These are phyloP conservation scores for Aphanomyces invadans DNA, from an alignment of 352 stramenopile species.

Conservation along the genomic window DNA sequence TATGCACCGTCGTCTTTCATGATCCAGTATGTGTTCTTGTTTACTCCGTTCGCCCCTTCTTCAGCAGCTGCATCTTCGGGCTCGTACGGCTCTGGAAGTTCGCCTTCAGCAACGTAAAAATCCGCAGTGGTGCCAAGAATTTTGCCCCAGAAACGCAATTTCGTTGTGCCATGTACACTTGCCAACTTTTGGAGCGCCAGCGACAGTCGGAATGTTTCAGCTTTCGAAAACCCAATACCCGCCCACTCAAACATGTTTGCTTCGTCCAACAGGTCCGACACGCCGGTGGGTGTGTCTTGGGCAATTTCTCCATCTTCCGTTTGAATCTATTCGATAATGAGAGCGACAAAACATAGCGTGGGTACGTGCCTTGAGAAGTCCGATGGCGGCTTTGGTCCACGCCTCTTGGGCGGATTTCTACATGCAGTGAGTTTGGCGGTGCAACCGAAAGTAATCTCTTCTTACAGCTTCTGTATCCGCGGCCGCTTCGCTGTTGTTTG, in stretches of 20 bases:
- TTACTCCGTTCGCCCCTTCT: slow-evolving; percentile 56
- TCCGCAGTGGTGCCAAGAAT: slow-evolving; percentile 59
- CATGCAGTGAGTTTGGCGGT: neutral
- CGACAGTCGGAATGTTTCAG: slow-evolving; percentile 65
- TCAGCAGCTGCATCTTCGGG: slow-evolving; percentile 63
- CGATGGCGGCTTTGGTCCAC: slow-evolving; percentile 55
- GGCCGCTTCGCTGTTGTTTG: slow-evolving; percentile 27
- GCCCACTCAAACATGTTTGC: slow-evolving; percentile 80
- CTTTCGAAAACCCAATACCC: slow-evolving; percentile 58
- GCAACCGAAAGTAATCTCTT: neutral
- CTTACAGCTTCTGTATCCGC: slow-evolving; percentile 51
- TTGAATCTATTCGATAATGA: slow-evolving; percentile 30
- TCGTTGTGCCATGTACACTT: slow-evolving; percentile 46
- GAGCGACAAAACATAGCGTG: neutral
- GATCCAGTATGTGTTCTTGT: slow-evolving; percentile 88
- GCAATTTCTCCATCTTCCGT: slow-evolving; percentile 41
- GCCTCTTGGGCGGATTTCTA: slow-evolving; percentile 54
- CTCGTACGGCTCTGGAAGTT: slow-evolving; percentile 38
- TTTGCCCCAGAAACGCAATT: slow-evolving; percentile 85
- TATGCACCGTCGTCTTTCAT: slow-evolving; percentile 77
- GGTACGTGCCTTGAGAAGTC: slow-evolving; percentile 45
- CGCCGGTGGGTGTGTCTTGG: slow-evolving; percentile 33
- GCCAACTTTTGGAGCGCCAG: slow-evolving; percentile 53
- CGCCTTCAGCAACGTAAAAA: slow-evolving; percentile 82
- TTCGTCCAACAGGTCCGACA: slow-evolving; percentile 65